phyloP scores from a whole-genome alignment of 2,329 filamentous ascomycete species.

The Curvularia sp. region DNA sequence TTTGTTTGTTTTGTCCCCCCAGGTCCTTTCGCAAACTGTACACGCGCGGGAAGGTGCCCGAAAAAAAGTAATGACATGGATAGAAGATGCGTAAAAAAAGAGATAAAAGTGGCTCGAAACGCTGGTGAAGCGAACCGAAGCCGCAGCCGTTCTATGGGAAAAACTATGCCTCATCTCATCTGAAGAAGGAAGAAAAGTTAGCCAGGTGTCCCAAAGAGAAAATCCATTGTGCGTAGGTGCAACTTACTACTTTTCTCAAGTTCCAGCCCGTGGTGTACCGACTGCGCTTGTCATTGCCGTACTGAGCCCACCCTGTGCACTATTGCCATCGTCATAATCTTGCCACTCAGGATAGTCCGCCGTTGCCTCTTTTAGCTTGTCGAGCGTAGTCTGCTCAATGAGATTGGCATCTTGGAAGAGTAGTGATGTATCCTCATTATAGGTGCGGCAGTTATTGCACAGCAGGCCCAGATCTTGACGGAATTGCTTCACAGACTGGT shows the following conservation, averaged over 20 bases:
- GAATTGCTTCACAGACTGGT: constrained; percentile 80
- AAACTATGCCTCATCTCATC: constrained; percentile 1
- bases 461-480: constrained; percentile 81
- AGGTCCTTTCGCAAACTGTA: neutral
- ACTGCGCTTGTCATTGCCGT: constrained; percentile 43
- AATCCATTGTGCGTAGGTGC: neutral
- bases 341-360: constrained; percentile 63
- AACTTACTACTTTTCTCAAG: constrained; percentile 21
- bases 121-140: neutral
- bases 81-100: constrained; percentile 18
- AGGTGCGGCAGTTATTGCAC: constrained; percentile 90
- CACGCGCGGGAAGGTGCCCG: neutral
- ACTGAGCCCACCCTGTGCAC: constrained; percentile 56
- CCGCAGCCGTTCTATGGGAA: neutral
- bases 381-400: constrained; percentile 71
- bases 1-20: neutral
- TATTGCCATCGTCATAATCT: constrained; percentile 62
- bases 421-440: constrained; percentile 94
- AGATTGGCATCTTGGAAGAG: constrained; percentile 90
- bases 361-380: constrained; percentile 62
- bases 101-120: neutral
- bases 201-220: neutral
- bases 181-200: neutral
- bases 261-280: constrained; percentile 39
- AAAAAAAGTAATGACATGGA: constrained; percentile 12